Evolutionary conservation across 768 basidiomycete genomes (phyloP), one percentile per base, ranked within the genome.

Genomic region (Nevesoporus exiguus): DNA sequence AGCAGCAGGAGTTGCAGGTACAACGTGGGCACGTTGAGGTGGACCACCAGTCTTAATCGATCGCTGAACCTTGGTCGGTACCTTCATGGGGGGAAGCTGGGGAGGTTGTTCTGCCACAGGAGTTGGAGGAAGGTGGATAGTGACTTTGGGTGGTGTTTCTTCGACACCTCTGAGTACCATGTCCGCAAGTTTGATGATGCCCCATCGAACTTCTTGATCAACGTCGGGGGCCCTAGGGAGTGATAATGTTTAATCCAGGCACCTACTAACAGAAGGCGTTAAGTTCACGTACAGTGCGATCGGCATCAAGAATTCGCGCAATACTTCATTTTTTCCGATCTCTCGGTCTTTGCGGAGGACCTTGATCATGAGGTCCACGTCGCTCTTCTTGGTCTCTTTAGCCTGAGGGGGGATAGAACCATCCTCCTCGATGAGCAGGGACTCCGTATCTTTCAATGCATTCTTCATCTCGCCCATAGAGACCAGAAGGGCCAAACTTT

Each of bases 401-500:
- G 77, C 73, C 67, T 81, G 87, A 64, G 86, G 85, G 22, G 81
- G 83, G 9, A 77, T 77, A 52, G 80, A 83, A 7, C 90, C 90
- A 60, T 93, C 90, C 65, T 93, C 92, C 70, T 94, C 92, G 42
- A 94, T 90, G 13, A 93, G 77, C 27, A 93, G 69, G 5, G 87
- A 79, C 59, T 92, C 89, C 0, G 81, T 69, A 55, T 93, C 90
- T 68, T 90, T 93, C 40, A 79, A 61, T 47, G 77, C 76, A 14
- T 83, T 77, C 72, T 86, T 90, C 79, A 98, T 86, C 64, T 96
- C 94, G 50, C 94, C 94, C 79, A 98, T 86, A 34, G 89, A 85
- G 3, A 90, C 86, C 34, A 95, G 73, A 9, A 97, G 74, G 8
- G 92, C 88, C 56, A 98, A 77, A 55, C 93, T 92, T 61, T 93